Evolutionary conservation across 306 rosid genomes (phyloP).

Genomic region (Notholithocarpus densiflorus): DNA sequence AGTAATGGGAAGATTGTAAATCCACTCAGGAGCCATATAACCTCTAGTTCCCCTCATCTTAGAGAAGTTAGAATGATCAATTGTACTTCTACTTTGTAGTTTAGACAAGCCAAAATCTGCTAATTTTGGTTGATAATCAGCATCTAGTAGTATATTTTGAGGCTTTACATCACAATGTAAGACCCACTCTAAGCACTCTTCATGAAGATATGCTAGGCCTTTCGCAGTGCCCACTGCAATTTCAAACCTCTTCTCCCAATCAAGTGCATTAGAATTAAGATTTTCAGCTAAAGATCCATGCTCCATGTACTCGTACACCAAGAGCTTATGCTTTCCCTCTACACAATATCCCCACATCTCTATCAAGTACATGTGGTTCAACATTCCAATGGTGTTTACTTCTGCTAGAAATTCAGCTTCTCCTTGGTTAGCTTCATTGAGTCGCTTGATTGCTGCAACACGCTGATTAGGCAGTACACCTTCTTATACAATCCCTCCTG

Average conservation of each 20-base stretch:
- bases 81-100: constrained; percentile 21
- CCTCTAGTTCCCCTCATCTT: constrained; percentile 37
- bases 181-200: constrained; percentile 44
- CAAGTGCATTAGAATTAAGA: constrained; percentile 18
- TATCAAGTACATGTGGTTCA: constrained; percentile 37
- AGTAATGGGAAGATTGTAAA: constrained; percentile 25
- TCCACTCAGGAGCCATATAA: constrained; percentile 40
- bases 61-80: constrained; percentile 13
- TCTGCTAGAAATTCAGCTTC: constrained; percentile 42
- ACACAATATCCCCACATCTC: constrained; percentile 39
- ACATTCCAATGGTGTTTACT: constrained; percentile 28
- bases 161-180: constrained; percentile 41
- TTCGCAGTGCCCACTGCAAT: constrained; percentile 39
- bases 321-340: constrained; percentile 31
- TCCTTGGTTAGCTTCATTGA: constrained; percentile 19
- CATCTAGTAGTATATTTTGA: constrained; percentile 31
- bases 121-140: constrained; percentile 20
- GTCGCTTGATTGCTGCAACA: constrained; percentile 30
- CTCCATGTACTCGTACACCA: constrained; percentile 35
- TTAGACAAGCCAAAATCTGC: constrained; percentile 40
- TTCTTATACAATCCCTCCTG: constrained; percentile 31
- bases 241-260: constrained; percentile 30
- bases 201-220: constrained; percentile 40
- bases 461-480: constrained; percentile 17
- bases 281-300: constrained; percentile 29